Evolutionary conservation across 1,139 yeast species (phyloP).

Genomic region (Lodderomyces margitis): DNA sequence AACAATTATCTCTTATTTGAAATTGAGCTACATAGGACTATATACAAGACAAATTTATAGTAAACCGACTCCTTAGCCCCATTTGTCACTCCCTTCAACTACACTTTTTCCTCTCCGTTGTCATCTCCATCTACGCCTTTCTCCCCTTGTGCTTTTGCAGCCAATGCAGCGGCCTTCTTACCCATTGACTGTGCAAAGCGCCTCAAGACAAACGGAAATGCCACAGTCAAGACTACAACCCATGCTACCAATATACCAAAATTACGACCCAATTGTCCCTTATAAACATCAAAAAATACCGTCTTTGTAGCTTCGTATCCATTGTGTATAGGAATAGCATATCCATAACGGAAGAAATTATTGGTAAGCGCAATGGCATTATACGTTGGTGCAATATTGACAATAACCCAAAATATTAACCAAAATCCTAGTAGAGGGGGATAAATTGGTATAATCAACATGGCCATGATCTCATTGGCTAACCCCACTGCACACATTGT

Average conservation of each 20-base stretch:
- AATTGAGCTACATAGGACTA: too few relatives aligned
- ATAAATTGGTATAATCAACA: conserved; percentile 27
- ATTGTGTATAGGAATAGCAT: conserved; percentile 39
- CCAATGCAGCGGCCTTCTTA: conserved; percentile 21
- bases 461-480: conserved; percentile 39
- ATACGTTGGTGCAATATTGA: conserved; percentile 39
- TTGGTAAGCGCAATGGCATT: conserved; percentile 36
- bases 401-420: conserved; percentile 41
- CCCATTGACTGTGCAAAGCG: conserved; percentile 29
- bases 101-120: background rate
- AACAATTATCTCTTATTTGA: too few relatives aligned
- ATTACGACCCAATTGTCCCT: conserved; percentile 38
- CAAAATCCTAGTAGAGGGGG: conserved; percentile 46
- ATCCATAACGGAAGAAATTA: conserved; percentile 35
- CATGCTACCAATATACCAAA: conserved; percentile 36
- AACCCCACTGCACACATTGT: conserved; percentile 47
- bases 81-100: background rate
- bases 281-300: conserved; percentile 34
- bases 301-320: conserved; percentile 39
- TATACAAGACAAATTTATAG: too few relatives aligned
- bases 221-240: conserved; percentile 25
- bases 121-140: conserved; percentile 2
- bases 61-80: too few relatives aligned
- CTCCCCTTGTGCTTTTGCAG: conserved; percentile 9
- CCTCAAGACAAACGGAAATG: conserved; percentile 43